These are phyloP conservation scores for Sherardia arvensis DNA, from an alignment of 257 asterid genomes.

Conservation along the genomic window DNA sequence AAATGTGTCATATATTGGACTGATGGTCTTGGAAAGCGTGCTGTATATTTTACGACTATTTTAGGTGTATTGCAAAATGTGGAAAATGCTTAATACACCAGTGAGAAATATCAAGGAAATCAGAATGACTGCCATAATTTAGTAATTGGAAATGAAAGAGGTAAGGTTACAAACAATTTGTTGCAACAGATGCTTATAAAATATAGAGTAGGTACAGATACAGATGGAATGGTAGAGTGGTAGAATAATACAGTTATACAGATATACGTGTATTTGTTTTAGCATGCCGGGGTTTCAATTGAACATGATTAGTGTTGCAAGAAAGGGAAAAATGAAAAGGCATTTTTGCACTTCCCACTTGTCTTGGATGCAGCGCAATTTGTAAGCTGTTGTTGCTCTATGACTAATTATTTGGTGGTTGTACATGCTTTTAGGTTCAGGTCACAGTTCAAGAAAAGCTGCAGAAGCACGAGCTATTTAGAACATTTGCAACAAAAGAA, in stretches of 20 bases:
- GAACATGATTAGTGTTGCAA: neutral
- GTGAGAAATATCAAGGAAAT: too few species aligned
- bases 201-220: neutral
- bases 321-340: neutral
- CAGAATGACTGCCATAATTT: too few species aligned
- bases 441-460: conserved; percentile 50
- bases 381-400: neutral
- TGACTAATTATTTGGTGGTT: neutral
- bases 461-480: conserved; percentile 65
- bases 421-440: conserved; percentile 46
- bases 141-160: neutral
- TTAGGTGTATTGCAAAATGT: too few species aligned
- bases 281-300: neutral
- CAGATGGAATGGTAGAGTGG: neutral
- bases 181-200: neutral
- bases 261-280: neutral
- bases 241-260: neutral
- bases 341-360: neutral
- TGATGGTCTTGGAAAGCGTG: too few species aligned
- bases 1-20: neutral
- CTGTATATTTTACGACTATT: too few species aligned
- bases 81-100: too few species aligned
- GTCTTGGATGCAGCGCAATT: neutral
- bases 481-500: conserved; percentile 69
- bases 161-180: neutral